A percentile compares a stretch with the other conserved stretches of the same genome.
Evolutionary conservation across 176 grass and related monocot genomes (phyloP).

Genomic region (Rhynchospora pubera): DNA sequence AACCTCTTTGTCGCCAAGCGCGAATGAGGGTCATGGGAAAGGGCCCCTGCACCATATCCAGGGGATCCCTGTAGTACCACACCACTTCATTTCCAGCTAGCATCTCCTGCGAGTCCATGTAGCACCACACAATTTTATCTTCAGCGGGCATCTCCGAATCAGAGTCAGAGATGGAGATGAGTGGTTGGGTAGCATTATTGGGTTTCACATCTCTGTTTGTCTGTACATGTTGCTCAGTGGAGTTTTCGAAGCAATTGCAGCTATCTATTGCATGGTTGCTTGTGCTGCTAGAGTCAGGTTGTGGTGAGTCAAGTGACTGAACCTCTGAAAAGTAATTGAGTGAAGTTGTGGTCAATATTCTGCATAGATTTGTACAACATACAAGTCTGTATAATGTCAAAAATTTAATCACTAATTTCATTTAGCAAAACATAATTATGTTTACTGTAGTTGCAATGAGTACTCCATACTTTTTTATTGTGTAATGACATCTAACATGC

Average conservation of each 20-base stretch:
- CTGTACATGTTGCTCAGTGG: too few relatives aligned
- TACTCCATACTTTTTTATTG: too few relatives aligned
- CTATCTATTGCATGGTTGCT: too few relatives aligned
- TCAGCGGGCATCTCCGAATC: too few relatives aligned
- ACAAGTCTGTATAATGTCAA: not conserved
- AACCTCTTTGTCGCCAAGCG: constrained; percentile 29
- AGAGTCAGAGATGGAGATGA: too few relatives aligned
- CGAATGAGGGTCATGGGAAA: constrained; percentile 24
- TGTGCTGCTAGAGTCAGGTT: too few relatives aligned
- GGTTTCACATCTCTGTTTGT: too few relatives aligned
- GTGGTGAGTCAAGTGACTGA: not conserved
- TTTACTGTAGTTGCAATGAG: not conserved
- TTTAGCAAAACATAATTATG: not conserved
- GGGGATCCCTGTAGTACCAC: too few relatives aligned
- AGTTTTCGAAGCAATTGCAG: too few relatives aligned
- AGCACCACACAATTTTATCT: constrained; percentile 29
- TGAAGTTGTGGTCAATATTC: not conserved
- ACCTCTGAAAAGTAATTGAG: not conserved
- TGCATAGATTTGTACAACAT: not conserved
- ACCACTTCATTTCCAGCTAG: too few relatives aligned
- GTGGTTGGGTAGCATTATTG: too few relatives aligned
- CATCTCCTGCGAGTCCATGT: constrained; percentile 22
- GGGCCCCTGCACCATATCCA: constrained; percentile 35
- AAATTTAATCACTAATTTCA: not conserved
- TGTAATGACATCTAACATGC: too few relatives aligned